A percentile compares a stretch with the other conserved stretches of the same genome.
phyloP scores from a whole-genome alignment of 139 green algal genomes.

The Chlamydomonas sp. region DNA sequence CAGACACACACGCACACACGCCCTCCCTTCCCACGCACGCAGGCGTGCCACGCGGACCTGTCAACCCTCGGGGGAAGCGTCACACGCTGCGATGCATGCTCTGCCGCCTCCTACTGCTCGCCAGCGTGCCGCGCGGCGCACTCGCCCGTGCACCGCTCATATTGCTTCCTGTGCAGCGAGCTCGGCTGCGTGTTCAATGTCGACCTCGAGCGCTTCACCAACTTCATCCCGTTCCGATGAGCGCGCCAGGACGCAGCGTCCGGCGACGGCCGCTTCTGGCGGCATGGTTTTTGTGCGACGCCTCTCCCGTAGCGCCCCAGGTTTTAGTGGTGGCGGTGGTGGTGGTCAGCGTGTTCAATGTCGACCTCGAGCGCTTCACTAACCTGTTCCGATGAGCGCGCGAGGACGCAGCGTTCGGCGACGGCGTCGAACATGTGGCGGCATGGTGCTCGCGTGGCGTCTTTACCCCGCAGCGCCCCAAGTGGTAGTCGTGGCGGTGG shows the following conservation, averaged over 20 bases:
- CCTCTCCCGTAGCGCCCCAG: too few species aligned
- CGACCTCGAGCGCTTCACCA: constrained; percentile 22
- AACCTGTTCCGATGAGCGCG: too few species aligned
- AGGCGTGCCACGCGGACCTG: constrained; percentile 16
- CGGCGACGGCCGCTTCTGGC: too few species aligned
- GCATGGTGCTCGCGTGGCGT: too few species aligned
- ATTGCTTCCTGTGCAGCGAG: constrained; percentile 22
- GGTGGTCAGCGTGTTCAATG: too few species aligned
- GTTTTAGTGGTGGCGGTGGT: too few species aligned
- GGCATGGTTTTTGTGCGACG: too few species aligned
- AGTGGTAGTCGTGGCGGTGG: too few species aligned
- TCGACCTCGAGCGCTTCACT: too few species aligned
- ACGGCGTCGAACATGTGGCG: too few species aligned
- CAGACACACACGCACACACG: too few species aligned
- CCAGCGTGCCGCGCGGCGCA: constrained; percentile 9
- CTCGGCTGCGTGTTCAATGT: constrained; percentile 23
- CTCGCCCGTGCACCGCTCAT: constrained; percentile 13
- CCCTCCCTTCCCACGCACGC: background rate
- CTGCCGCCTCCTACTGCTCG: constrained; percentile 32
- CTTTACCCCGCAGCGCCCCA: too few species aligned
- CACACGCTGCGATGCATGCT: constrained; percentile 24
- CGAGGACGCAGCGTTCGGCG: background rate
- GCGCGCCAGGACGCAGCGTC: background rate
- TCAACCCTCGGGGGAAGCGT: constrained; percentile 6
- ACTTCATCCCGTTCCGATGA: constrained; percentile 22